Evolutionary conservation across 73 alveolate genomes (phyloP).

Genomic region (Loxodes magnus): DNA sequence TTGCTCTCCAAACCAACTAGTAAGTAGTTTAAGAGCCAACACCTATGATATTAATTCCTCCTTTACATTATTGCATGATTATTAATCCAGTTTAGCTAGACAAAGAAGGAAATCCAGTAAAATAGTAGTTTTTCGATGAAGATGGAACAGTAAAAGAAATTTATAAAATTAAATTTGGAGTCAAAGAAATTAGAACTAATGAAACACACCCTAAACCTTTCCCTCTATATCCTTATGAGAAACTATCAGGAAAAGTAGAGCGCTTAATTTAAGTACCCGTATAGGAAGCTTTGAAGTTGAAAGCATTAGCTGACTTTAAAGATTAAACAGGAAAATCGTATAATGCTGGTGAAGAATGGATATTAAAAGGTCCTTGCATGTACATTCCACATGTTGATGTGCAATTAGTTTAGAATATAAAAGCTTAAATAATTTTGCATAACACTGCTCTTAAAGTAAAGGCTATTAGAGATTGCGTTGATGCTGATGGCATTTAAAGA

Average conservation of each 20-base stretch:
- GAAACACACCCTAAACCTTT: constrained; percentile 54
- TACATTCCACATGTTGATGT: constrained; percentile 58
- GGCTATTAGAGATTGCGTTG: constrained; percentile 39
- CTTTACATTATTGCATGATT: constrained; percentile 46
- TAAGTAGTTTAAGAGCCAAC: constrained; percentile 35
- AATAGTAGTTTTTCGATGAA: constrained; percentile 15
- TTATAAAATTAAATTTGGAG: constrained; percentile 47
- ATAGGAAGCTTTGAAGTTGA: constrained; percentile 37
- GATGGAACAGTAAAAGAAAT: constrained; percentile 44
- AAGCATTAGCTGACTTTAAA: constrained; percentile 35
- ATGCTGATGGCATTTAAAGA: constrained; percentile 33
- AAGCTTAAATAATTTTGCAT: constrained; percentile 33
- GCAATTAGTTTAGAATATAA: constrained; percentile 14
- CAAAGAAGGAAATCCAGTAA: constrained; percentile 21
- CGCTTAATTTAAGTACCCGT: constrained; percentile 19
- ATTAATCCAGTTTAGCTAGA: constrained; percentile 46
- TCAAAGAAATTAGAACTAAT: constrained; percentile 43
- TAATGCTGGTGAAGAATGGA: constrained; percentile 64
- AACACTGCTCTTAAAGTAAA: constrained; percentile 37
- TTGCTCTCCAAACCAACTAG: constrained; percentile 23
- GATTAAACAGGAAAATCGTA: constrained; percentile 22
- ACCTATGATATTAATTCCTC: constrained; percentile 53
- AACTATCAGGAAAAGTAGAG: constrained; percentile 21
- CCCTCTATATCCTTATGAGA: constrained; percentile 69
- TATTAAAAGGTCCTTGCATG: constrained; percentile 57